These are phyloP conservation scores for Sordariomycetes sp. DNA, from an alignment of 2,329 filamentous ascomycete genomes.

Conservation along the genomic window DNA sequence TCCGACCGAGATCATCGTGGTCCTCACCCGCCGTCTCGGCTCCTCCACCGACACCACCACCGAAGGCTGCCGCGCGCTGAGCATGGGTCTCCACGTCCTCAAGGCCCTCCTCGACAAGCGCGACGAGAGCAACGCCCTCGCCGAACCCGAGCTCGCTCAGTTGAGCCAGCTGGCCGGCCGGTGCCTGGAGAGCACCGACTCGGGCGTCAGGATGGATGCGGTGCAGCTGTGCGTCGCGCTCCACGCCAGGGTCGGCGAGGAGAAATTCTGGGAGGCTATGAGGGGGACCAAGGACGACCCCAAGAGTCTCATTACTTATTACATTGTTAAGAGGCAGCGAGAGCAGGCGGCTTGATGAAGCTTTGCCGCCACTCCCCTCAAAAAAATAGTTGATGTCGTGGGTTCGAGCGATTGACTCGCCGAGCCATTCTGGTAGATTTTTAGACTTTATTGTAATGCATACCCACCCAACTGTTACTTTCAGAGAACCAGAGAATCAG, in stretches of 20 bases:
- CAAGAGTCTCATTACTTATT: constrained; percentile 71
- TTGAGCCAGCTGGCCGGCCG: constrained; percentile 42
- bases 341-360: constrained; percentile 26
- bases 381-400: neutral
- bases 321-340: constrained; percentile 63
- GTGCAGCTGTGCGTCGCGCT: constrained; percentile 69
- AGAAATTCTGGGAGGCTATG: constrained; percentile 58
- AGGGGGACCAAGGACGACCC: constrained; percentile 59
- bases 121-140: constrained; percentile 42
- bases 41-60: constrained; percentile 27
- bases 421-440: neutral
- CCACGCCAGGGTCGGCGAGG: constrained; percentile 52
- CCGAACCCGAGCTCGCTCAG: constrained; percentile 39
- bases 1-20: constrained; percentile 47
- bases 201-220: constrained; percentile 63
- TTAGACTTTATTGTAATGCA: constrained; percentile 16
- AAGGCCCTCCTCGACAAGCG: constrained; percentile 47
- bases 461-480: constrained; percentile 48
- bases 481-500: no score
- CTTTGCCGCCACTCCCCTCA: constrained; percentile 6
- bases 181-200: constrained; percentile 52
- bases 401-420: neutral
- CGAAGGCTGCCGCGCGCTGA: constrained; percentile 42
- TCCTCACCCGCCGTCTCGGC: constrained; percentile 40
- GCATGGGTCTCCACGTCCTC: constrained; percentile 56